Conservation (phyloP, 768 basidiomycete genomes). For the Chiua virens region DNA sequence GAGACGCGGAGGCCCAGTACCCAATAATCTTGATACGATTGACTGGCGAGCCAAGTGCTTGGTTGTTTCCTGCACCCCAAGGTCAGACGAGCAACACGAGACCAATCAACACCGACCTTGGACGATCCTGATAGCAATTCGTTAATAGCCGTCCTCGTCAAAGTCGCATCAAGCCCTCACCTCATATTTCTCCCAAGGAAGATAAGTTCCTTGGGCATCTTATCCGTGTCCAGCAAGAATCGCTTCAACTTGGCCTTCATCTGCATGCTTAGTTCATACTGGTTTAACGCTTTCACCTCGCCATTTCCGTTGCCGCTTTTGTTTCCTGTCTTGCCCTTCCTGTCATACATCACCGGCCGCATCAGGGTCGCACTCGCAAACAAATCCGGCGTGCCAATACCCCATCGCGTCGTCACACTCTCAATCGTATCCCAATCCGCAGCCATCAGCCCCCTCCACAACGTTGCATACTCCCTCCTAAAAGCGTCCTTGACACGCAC, state of each 20-base stretch:
- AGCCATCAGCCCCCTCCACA: constrained; percentile 70
- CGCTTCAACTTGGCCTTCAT: constrained; percentile 68
- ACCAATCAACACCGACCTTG: constrained; percentile 28
- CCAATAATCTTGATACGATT: constrained; percentile 91
- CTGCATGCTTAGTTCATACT: constrained; percentile 66
- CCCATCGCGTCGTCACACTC: constrained; percentile 58
- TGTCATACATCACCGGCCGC: constrained; percentile 54
- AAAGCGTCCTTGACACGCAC: constrained; percentile 69
- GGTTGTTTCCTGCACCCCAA: constrained; percentile 61
- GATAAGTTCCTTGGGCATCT: constrained; percentile 74
- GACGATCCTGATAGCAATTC: constrained; percentile 29
- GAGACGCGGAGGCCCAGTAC: constrained; percentile 73
- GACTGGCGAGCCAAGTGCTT: constrained; percentile 80
- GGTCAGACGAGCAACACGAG: neutral
- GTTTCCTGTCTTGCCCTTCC: constrained; percentile 9
- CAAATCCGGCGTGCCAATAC: constrained; percentile 67
- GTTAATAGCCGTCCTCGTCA: neutral
- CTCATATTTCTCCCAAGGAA: constrained; percentile 81
- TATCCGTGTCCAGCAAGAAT: constrained; percentile 73
- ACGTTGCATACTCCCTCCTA: constrained; percentile 68
- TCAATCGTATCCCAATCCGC: constrained; percentile 55
- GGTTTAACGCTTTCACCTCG: constrained; percentile 38
- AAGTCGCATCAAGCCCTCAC: constrained; percentile 26
- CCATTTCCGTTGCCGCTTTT: constrained; percentile 8
- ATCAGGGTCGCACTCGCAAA: constrained; percentile 74